Percentiles rank a stretch among this genome's conserved stretches.
Conservation (phyloP, 345 rosid genomes). For the Eutrema yunnanense region DNA sequence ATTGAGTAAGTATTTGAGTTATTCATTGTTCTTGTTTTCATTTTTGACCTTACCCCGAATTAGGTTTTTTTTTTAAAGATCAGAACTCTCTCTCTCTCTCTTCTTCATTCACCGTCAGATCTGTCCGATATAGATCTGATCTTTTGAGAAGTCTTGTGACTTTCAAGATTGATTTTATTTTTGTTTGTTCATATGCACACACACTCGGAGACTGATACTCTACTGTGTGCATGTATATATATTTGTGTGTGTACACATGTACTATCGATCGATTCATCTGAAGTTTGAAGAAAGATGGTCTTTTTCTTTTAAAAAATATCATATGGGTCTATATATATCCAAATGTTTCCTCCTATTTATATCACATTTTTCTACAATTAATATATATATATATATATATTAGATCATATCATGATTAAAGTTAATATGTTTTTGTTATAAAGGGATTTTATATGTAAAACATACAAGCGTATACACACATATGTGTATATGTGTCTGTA, state of each 20-base stretch:
- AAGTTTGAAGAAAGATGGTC: background rate
- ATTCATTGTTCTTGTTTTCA: slow-evolving; percentile 1
- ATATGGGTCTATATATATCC: background rate
- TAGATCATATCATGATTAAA: background rate
- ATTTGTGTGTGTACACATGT: background rate
- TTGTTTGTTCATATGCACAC: background rate
- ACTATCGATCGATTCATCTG: background rate
- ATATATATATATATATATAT: background rate
- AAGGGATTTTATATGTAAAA: background rate
- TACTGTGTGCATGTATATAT: background rate
- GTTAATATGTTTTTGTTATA: background rate
- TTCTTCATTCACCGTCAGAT: slow-evolving; percentile 12
- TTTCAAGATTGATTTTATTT: background rate
- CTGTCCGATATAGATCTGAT: slow-evolving; percentile 25
- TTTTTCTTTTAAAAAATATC: background rate
- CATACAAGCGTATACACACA: background rate
- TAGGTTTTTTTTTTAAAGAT: slow-evolving; percentile 25
- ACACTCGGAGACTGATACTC: background rate
- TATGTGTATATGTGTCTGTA: too few species aligned
- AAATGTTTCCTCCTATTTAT: background rate
- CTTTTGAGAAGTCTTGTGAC: background rate
- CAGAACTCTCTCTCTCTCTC: background rate
- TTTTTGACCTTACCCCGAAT: background rate
- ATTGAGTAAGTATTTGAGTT: slow-evolving; percentile 13
- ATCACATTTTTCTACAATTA: background rate